A percentile compares a stretch with the other conserved stretches of the same genome.
phyloP scores from a whole-genome alignment of 1,284 basidiomycete species.

The Fistulinella cinereoalba region DNA sequence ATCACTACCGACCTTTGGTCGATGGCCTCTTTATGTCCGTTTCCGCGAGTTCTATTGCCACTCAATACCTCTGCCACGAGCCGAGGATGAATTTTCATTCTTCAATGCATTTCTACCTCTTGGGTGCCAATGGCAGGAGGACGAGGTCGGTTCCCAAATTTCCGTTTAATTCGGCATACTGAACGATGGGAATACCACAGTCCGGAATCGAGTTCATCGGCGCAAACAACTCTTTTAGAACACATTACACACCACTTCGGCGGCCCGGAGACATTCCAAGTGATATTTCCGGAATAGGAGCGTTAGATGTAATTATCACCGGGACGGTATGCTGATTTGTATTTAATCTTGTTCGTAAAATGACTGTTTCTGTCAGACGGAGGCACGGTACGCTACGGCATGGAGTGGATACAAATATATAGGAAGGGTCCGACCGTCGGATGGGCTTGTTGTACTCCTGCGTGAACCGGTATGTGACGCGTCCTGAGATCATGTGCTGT shows the following conservation, averaged over 20 bases:
- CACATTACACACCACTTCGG: slow-evolving; percentile 33
- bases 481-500: not conserved
- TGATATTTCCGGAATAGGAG: slow-evolving; percentile 12
- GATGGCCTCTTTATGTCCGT: slow-evolving; percentile 44
- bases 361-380: slow-evolving; percentile 39
- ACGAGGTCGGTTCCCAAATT: slow-evolving; percentile 31
- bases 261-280: slow-evolving; percentile 9
- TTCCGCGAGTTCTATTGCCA: slow-evolving; percentile 46
- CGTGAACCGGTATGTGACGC: slow-evolving; percentile 41
- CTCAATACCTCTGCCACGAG: slow-evolving; percentile 25
- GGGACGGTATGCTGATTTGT: slow-evolving; percentile 41
- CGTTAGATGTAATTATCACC: slow-evolving; percentile 47
- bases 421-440: slow-evolving; percentile 31
- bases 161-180: not conserved
- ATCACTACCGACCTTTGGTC: slow-evolving; percentile 33
- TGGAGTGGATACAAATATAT: slow-evolving; percentile 44
- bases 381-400: slow-evolving; percentile 41
- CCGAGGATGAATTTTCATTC: slow-evolving; percentile 24
- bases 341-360: slow-evolving; percentile 1
- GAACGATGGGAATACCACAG: slow-evolving; percentile 25
- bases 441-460: slow-evolving; percentile 38
- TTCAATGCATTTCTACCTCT: slow-evolving; percentile 47
- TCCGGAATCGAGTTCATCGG: slow-evolving; percentile 43
- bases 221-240: slow-evolving; percentile 33
- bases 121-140: slow-evolving; percentile 34